phyloP scores from a whole-genome alignment of 306 rosid genomes.

The Medicago lupulina region DNA sequence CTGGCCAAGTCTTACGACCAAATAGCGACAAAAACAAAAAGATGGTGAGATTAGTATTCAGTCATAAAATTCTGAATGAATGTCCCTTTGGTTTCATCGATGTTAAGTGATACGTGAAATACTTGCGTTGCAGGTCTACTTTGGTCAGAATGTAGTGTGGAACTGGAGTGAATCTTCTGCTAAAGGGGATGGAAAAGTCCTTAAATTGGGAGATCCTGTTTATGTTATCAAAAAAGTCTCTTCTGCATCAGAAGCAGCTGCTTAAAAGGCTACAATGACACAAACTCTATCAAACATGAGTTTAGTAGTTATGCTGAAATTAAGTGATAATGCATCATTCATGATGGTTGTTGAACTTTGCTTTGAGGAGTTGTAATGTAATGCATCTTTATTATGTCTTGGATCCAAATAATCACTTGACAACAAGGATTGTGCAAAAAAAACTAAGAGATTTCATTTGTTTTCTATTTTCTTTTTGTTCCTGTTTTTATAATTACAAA shows the following conservation, averaged over 20 bases:
- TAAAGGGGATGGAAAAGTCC: constrained; percentile 53
- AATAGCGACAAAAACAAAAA: constrained; percentile 55
- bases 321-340: background rate
- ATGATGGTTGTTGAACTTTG: background rate
- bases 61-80: constrained; percentile 29
- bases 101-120: constrained; percentile 23
- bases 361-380: no score
- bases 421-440: no score
- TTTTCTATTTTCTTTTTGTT: no score
- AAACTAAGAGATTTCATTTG: no score
- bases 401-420: no score
- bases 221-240: constrained; percentile 58
- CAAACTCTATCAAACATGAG: constrained; percentile 5
- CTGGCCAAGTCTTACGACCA: constrained; percentile 74
- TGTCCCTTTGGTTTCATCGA: constrained; percentile 10
- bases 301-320: constrained; percentile 6
- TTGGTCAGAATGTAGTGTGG: constrained; percentile 87
- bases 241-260: constrained; percentile 70
- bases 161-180: constrained; percentile 58
- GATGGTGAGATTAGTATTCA: constrained; percentile 51
- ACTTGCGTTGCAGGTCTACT: constrained; percentile 64
- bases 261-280: constrained; percentile 34
- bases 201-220: constrained; percentile 72
- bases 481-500: no score
- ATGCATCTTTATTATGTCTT: no score